A percentile compares a stretch with the other conserved stretches of the same genome.
Evolutionary conservation across 164 flowering plant species (phyloP).

Genomic region (Platanus orientalis): DNA sequence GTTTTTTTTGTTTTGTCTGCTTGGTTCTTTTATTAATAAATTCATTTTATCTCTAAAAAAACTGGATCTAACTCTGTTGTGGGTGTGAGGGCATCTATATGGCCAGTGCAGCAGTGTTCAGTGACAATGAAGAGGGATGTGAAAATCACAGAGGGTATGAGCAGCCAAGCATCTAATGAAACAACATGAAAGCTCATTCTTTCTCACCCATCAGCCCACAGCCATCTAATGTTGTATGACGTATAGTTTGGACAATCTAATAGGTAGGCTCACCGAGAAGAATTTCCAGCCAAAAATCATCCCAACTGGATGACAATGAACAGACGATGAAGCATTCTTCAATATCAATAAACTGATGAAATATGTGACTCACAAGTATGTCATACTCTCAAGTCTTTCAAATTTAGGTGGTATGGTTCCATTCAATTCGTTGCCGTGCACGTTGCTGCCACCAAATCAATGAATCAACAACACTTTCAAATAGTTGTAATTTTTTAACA

Average conservation of each 20-base stretch:
- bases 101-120: too few species aligned
- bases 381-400: conserved; percentile 72
- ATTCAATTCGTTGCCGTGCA: conserved; percentile 64
- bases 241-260: too few species aligned
- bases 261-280: background rate
- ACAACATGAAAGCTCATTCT: too few species aligned
- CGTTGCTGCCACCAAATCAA: conserved; percentile 49
- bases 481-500: background rate
- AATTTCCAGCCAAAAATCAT: background rate
- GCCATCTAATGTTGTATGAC: background rate
- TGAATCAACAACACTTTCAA: background rate
- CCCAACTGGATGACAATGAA: background rate
- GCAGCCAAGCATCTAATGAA: too few species aligned
- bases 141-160: too few species aligned
- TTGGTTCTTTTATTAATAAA: too few species aligned
- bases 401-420: conserved; percentile 81
- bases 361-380: conserved; percentile 60
- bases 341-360: background rate
- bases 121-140: too few species aligned
- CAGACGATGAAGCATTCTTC: background rate
- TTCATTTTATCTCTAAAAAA: too few species aligned
- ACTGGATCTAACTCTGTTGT: too few species aligned
- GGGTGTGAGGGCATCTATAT: too few species aligned
- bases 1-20: too few species aligned
- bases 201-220: background rate